A percentile compares a stretch with the other conserved stretches of the same genome.
These are phyloP conservation scores for Cinchona pubescens DNA, from an alignment of 257 asterid species.

Conservation along the genomic window DNA sequence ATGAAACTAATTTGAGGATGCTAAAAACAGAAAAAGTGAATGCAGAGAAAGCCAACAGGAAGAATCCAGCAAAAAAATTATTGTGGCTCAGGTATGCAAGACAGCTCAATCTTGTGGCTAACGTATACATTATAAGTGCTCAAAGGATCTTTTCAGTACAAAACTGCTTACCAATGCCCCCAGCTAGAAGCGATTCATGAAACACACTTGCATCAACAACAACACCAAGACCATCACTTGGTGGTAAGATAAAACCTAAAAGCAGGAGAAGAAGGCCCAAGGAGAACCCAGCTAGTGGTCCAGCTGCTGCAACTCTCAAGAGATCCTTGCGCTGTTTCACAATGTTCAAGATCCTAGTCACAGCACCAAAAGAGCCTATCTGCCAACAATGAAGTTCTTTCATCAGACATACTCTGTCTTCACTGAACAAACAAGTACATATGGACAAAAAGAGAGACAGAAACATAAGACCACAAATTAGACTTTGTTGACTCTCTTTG, in stretches of 20 bases:
- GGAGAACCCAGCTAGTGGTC: slow-evolving; percentile 86
- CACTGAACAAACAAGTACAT: background rate
- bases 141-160: background rate
- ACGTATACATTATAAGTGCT: background rate
- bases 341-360: slow-evolving; percentile 79
- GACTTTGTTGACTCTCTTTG: background rate
- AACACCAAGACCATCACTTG: slow-evolving; percentile 75
- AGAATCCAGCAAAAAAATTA: background rate
- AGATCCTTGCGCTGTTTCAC: slow-evolving; percentile 86
- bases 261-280: slow-evolving; percentile 73
- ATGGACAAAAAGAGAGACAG: background rate
- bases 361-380: slow-evolving; percentile 95
- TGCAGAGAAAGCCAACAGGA: slow-evolving; percentile 1
- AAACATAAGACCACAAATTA: background rate
- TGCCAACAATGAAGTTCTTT: slow-evolving; percentile 49
- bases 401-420: slow-evolving; percentile 29
- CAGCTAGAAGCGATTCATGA: slow-evolving; percentile 86
- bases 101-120: background rate
- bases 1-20: background rate
- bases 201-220: slow-evolving; percentile 81
- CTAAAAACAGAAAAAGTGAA: background rate
- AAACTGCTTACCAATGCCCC: slow-evolving; percentile 68
- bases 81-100: background rate
- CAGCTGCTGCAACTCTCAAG: slow-evolving; percentile 91
- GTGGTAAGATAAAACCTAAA: slow-evolving; percentile 81